phyloP scores from a whole-genome alignment of 163 green algal species.

The Scenedesmus sp. region DNA sequence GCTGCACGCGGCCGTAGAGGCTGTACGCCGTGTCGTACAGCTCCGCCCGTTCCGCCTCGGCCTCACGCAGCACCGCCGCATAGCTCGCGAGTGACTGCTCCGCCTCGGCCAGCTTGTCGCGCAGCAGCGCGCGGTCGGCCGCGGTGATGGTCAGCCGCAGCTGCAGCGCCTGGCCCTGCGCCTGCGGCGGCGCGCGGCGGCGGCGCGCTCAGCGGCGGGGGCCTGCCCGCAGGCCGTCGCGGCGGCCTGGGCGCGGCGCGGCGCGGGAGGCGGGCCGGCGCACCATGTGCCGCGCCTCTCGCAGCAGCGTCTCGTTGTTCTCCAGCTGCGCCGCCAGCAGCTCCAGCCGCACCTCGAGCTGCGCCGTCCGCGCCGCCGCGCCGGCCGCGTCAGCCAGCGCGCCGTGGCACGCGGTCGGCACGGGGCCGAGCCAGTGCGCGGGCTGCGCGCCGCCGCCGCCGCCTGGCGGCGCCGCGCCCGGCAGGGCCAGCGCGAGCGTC shows the following conservation, averaged over 20 bases:
- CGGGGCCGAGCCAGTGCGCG: constrained; percentile 18
- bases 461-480: neutral
- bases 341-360: constrained; percentile 25
- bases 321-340: constrained; percentile 29
- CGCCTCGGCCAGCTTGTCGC: constrained; percentile 38
- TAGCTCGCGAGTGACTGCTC: constrained; percentile 36
- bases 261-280: no score
- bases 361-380: constrained; percentile 1
- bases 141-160: constrained; percentile 40
- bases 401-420: neutral
- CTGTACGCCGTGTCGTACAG: constrained; percentile 37
- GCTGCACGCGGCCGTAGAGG: constrained; percentile 15
- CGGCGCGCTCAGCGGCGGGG: no score
- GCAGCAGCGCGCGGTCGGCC: constrained; percentile 34
- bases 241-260: no score
- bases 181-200: neutral
- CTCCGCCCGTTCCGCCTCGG: constrained; percentile 21
- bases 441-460: no score
- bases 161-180: constrained; percentile 35
- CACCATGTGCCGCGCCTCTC: constrained; percentile 27
- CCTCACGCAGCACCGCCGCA: neutral
- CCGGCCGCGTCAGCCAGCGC: constrained; percentile 3
- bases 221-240: no score
- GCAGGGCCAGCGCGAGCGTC: constrained; percentile 12
- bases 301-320: constrained; percentile 23